These are phyloP conservation scores for Noccaea bulbosa DNA, from an alignment of 345 rosid genomes.

Conservation along the genomic window DNA sequence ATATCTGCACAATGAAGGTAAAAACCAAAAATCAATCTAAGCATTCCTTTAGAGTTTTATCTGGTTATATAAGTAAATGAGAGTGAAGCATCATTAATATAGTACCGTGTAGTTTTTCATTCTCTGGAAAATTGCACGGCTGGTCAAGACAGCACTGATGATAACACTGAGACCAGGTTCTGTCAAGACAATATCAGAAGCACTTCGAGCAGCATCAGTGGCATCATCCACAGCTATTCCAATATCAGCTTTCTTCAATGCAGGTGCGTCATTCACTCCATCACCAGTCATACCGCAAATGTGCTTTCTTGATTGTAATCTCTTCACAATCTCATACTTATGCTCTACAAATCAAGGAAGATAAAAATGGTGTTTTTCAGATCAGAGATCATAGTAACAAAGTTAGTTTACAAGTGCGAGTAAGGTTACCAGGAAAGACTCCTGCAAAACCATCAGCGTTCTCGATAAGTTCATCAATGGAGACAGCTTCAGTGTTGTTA, in stretches of 20 bases:
- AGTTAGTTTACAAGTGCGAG: neutral
- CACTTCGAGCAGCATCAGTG: constrained; percentile 64
- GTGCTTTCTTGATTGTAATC: constrained; percentile 57
- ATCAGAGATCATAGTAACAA: neutral
- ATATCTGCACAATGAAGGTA: constrained; percentile 49
- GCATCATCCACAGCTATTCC: constrained; percentile 73
- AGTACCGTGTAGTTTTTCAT: constrained; percentile 70
- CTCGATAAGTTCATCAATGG: constrained; percentile 52
- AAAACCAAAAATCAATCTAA: neutral
- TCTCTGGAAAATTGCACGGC: constrained; percentile 67
- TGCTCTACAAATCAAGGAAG: constrained; percentile 48
- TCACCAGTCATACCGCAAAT: constrained; percentile 67
- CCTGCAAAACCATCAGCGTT: constrained; percentile 66
- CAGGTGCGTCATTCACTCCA: constrained; percentile 72
- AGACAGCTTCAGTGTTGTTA: constrained; percentile 44
- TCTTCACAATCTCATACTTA: constrained; percentile 59
- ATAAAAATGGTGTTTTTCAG: neutral
- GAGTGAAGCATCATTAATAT: neutral
- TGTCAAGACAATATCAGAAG: constrained; percentile 66
- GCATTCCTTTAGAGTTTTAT: constrained; percentile 1
- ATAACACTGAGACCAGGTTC: constrained; percentile 71
- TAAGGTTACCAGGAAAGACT: constrained; percentile 53
- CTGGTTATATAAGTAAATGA: constrained; percentile 1
- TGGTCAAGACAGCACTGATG: constrained; percentile 60
- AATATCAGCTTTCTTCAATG: constrained; percentile 66